Percentiles rank a stretch among this genome's conserved stretches.
phyloP scores from a whole-genome alignment of 768 basidiomycete species.

The Xerocomellus chrysenteron region DNA sequence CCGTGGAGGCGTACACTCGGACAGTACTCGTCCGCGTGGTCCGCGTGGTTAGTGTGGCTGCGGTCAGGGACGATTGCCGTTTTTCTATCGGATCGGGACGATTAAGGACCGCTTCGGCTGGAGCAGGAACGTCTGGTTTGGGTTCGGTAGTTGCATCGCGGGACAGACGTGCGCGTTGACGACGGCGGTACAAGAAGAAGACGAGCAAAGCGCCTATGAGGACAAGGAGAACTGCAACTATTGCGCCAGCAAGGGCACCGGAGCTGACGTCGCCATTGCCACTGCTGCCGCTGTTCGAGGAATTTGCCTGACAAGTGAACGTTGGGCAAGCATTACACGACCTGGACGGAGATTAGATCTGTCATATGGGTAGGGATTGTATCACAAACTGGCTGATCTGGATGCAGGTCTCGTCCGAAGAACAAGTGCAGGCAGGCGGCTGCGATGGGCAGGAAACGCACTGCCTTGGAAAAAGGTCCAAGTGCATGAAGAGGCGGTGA shows the following conservation, averaged over 20 bases:
- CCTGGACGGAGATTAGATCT: constrained; percentile 36
- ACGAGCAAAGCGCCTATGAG: constrained; percentile 49
- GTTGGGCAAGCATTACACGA: constrained; percentile 55
- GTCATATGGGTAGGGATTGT: not conserved
- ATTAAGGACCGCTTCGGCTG: constrained; percentile 75
- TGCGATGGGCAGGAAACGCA: constrained; percentile 54
- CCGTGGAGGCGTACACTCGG: constrained; percentile 48
- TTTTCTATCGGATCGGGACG: constrained; percentile 83
- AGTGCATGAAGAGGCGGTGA: constrained; percentile 27
- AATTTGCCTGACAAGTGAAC: constrained; percentile 49
- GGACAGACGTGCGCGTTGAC: constrained; percentile 41
- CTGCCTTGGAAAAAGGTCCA: constrained; percentile 41
- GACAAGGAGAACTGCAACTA: constrained; percentile 63
- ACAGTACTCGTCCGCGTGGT: constrained; percentile 33
- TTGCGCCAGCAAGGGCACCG: constrained; percentile 73
- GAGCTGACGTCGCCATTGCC: constrained; percentile 52
- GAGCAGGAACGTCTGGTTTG: constrained; percentile 64
- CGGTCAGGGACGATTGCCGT: constrained; percentile 21
- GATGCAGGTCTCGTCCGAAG: constrained; percentile 54
- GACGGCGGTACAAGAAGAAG: constrained; percentile 68
- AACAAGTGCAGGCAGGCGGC: constrained; percentile 53
- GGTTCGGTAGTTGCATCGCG: constrained; percentile 36
- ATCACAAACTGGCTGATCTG: constrained; percentile 55
- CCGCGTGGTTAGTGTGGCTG: constrained; percentile 14
- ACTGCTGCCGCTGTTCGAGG: constrained; percentile 6